Base-by-base conservation (phyloP, 2,329 filamentous ascomycete genomes). In the Penicillium hesseltinei region DNA sequence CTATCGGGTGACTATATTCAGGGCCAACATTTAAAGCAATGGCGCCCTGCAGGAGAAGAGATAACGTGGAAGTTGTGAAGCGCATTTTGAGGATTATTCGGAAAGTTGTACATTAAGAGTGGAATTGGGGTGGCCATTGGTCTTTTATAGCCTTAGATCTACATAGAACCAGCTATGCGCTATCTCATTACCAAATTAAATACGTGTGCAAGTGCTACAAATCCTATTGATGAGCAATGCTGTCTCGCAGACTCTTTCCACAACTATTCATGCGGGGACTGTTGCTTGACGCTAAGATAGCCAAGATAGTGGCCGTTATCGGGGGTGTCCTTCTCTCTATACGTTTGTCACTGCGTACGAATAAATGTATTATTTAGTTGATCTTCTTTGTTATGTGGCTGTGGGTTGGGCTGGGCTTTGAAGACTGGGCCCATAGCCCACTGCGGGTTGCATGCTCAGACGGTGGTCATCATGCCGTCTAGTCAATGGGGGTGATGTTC, bases 1-100 rank as follows among this genome's bases (percentile, higher is more conserved):
- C 65, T 10, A 68, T 59, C 1, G 65, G 59, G 43, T 66, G 63
- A 8, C 42, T 50, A 52, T 66, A 68, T 35, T 65, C 64, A 8
- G 59, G 62, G 3, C 66, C 67, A 6, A 69, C 56, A n/a, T 64
- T 62, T 27, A 60, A 46, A 46, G 57, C 58, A n/a, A 46, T 33
- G 10, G 39, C 49, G 21, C 44, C 35, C 10, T 54, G 43, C 5
- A 54, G 36, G 0, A 54, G 43, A 47, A 21, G 33, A 10, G 21
- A 27, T 3, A 38, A 2, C 9, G 21, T 49, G 6, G 23, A 29
- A 38, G 47, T 29, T 25, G 19, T 19, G 21, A 39, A 38, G 33
- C 15, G 47, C 47, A 49, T 49, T 49, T n/a, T 39, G 21, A 25
- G 19, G 23, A 27, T 36, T 48, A 23, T n/a, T 27, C 23, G 17